A percentile compares a stretch with the other conserved stretches of the same genome.
These are phyloP conservation scores for Boletus subparvulus DNA, from an alignment of 768 basidiomycete species.

Conservation along the genomic window DNA sequence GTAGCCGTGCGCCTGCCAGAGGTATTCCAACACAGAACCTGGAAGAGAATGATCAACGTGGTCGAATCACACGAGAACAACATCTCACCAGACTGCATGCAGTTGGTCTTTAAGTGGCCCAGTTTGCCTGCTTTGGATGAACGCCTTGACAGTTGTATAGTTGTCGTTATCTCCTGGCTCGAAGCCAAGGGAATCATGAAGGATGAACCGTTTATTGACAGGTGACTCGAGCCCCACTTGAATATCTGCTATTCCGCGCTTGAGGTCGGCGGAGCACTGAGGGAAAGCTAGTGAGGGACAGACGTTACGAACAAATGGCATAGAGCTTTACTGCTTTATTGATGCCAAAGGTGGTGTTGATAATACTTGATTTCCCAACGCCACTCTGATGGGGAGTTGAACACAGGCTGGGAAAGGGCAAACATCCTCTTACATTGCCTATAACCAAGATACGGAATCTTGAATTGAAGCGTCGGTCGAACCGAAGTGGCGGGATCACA, in stretches of 20 bases:
- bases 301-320: not conserved
- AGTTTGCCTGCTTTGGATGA: not conserved
- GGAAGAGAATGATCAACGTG: not conserved
- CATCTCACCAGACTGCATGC: not conserved
- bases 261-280: not conserved
- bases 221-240: not conserved
- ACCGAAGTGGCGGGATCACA: no score
- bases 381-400: not conserved
- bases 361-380: not conserved
- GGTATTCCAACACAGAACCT: slow-evolving; percentile 2
- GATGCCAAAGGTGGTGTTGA: not conserved
- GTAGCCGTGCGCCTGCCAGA: not conserved
- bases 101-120: not conserved
- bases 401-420: not conserved
- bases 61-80: not conserved
- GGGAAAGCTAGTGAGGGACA: not conserved
- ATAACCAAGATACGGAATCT: slow-evolving; percentile 5
- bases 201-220: no score
- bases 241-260: not conserved
- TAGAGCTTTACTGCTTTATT: not conserved
- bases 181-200: no score
- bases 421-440: not conserved
- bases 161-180: no score
- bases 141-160: not conserved
- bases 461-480: not conserved